Evolutionary conservation across 371 early-diverging fungal species (phyloP).

Genomic region (Mucor ambiguus): DNA sequence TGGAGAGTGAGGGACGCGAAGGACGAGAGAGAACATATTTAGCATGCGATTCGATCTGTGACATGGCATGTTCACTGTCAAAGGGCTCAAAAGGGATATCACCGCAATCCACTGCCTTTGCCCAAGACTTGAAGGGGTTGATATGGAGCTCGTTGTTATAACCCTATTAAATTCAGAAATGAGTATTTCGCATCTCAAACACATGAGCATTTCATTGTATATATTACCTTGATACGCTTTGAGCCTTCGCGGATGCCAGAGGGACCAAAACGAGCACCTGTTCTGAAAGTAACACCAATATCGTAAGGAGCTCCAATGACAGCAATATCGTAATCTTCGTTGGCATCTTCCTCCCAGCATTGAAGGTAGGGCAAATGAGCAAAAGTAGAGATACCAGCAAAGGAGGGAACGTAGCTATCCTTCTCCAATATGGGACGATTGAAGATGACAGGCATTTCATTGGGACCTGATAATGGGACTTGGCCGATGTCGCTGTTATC

Average conservation of each 20-base stretch:
- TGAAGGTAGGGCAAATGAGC: conserved; percentile 51
- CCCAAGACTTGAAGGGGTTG: conserved; percentile 52
- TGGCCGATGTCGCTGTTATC: conserved; percentile 4
- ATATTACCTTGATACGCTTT: conserved; percentile 39
- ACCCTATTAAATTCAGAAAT: conserved; percentile 18
- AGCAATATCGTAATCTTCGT: conserved; percentile 51
- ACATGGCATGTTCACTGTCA: conserved; percentile 45
- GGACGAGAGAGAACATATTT: conserved; percentile 43
- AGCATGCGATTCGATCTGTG: conserved; percentile 42
- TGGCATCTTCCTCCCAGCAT: conserved; percentile 43
- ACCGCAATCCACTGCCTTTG: conserved; percentile 53
- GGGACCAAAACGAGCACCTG: conserved; percentile 57
- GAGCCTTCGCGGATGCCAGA: conserved; percentile 51
- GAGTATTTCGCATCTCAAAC: neutral
- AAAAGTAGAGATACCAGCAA: conserved; percentile 55
- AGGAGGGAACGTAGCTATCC: conserved; percentile 41
- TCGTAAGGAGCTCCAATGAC: conserved; percentile 54
- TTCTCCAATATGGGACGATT: conserved; percentile 36
- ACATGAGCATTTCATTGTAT: neutral
- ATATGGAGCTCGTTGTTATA: conserved; percentile 40
- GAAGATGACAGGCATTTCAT: conserved; percentile 18
- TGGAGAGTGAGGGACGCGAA: conserved; percentile 12
- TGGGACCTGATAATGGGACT: conserved; percentile 21
- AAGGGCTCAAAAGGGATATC: conserved; percentile 55
- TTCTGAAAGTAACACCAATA: conserved; percentile 50